Conservation (phyloP, 148 eudicot genomes). For the Cornus suecica region DNA sequence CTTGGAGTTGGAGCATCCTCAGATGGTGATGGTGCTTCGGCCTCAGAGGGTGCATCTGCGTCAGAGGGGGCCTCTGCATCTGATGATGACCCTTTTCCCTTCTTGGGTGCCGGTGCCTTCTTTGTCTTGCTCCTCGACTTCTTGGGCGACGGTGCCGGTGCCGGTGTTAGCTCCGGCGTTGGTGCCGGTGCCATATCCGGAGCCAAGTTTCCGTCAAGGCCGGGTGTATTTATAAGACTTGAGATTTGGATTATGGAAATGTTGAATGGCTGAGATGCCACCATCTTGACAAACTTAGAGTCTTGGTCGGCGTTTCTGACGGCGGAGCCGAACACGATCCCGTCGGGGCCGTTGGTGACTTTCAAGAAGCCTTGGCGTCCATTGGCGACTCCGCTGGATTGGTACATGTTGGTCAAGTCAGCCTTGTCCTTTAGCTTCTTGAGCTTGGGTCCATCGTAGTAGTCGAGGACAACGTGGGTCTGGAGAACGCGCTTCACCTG, state of each 20-base stretch:
- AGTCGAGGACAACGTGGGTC: constrained; percentile 39
- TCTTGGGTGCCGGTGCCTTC: no score
- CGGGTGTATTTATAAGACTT: constrained; percentile 33
- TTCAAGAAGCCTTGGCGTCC: constrained; percentile 29
- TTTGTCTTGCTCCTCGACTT: no score
- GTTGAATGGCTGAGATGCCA: constrained; percentile 36
- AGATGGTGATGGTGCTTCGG: no score
- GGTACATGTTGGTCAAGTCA: constrained; percentile 30
- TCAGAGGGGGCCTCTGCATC: no score
- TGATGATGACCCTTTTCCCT: no score
- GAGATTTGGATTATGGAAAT: constrained; percentile 44
- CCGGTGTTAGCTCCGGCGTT: not conserved
- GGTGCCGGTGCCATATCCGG: not conserved
- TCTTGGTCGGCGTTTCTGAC: constrained; percentile 28
- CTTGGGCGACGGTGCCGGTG: no score
- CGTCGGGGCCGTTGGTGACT: constrained; percentile 17
- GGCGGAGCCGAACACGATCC: constrained; percentile 27
- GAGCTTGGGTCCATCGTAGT: constrained; percentile 32
- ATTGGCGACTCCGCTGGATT: constrained; percentile 31
- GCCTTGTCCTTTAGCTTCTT: constrained; percentile 18
- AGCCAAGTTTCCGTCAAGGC: constrained; percentile 18
- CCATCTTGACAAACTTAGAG: constrained; percentile 22
- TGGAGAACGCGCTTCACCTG: constrained; percentile 19
- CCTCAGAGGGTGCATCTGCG: no score
- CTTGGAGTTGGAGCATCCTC: no score